Evolutionary conservation across 257 asterid species (phyloP), one percentile per base, ranked within the genome.

Genomic region (Fraxinus cuspidata): DNA sequence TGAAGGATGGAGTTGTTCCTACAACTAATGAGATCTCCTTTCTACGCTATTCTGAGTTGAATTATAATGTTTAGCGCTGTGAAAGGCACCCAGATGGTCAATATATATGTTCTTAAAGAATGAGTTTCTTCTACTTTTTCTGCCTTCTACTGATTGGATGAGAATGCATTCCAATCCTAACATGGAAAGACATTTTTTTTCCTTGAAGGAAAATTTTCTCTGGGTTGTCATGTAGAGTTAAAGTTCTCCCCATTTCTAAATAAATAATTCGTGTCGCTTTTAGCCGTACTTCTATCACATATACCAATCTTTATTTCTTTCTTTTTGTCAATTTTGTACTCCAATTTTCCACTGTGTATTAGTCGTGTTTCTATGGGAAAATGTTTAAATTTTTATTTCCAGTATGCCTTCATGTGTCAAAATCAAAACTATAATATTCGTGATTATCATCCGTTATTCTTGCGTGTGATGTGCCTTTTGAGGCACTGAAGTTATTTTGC

Each of bases 61-160:
- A 90, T 51, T 78, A 72, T 68, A 79, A 84, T 79, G 90, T 81
- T 81, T 90, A 93, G 82, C 89, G 76, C 47, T 96, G 98, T 80
- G 94, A 92, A 88, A 88, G 95, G 90, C 94, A 90, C 84, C 99
- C 97, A 64, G 97, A 96, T 91, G 99, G 98, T 77, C 96, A 92
- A 88, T 92, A 87, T 81, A 81, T 87, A 78, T 96, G 99, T 90
- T 85, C 92, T 96, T 72, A 89, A 93, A 84, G 96, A 92, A 65
- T 93, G 87, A 93, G 97, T 88, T 79, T 19, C 56, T 71, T 25
- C 35, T 32, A 23, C 71, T 35, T 76, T 51, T 74, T 23, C 72
- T 80, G 37, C 81, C 42, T 56, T 53, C 7, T 35, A 51, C 2
- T 64, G 19, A 23, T 65, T 37, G 8, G 64, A 28, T 3, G 5